Conservation (phyloP, 345 rosid genomes). For the Cardiospermum halicacabum region DNA sequence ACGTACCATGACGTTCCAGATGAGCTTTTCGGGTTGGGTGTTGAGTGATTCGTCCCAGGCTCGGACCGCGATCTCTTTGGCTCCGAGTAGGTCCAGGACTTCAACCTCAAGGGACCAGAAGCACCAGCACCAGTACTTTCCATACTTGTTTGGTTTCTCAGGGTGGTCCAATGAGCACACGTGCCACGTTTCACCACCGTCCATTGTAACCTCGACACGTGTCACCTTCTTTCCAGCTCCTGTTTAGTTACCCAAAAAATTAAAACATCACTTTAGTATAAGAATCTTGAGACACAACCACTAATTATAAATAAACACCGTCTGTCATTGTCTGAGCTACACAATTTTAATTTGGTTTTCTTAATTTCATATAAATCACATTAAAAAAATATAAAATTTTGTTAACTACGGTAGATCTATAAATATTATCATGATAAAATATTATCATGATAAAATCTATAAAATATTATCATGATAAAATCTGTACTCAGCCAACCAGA, state of each 20-base stretch:
- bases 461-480: too few relatives aligned
- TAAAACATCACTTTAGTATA: conserved; percentile 11
- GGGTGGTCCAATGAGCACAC: conserved; percentile 67
- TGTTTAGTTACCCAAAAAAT: conserved; percentile 12
- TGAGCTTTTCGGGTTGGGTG: conserved; percentile 95
- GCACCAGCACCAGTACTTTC: conserved; percentile 95
- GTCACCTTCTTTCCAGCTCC: conserved; percentile 96
- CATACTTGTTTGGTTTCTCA: conserved; percentile 70
- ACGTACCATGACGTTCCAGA: conserved; percentile 90
- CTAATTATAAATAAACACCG: too few relatives aligned
- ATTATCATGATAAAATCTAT: too few relatives aligned
- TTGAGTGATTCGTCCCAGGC: conserved; percentile 92
- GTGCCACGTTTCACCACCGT: conserved; percentile 92
- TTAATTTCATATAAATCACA: not conserved
- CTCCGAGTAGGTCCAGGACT: conserved; percentile 66
- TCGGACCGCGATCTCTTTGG: conserved; percentile 84
- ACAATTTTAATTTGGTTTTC: not conserved
- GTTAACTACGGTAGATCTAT: not conserved
- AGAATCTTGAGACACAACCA: not conserved
- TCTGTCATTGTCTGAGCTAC: too few relatives aligned
- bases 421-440: too few relatives aligned
- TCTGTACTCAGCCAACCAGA: too few relatives aligned
- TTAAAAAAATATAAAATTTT: not conserved
- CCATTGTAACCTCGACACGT: conserved; percentile 87
- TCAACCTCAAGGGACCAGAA: conserved; percentile 90